Conservation (phyloP, 805 yeast genomes). For the Metschnikowia proteae region DNA sequence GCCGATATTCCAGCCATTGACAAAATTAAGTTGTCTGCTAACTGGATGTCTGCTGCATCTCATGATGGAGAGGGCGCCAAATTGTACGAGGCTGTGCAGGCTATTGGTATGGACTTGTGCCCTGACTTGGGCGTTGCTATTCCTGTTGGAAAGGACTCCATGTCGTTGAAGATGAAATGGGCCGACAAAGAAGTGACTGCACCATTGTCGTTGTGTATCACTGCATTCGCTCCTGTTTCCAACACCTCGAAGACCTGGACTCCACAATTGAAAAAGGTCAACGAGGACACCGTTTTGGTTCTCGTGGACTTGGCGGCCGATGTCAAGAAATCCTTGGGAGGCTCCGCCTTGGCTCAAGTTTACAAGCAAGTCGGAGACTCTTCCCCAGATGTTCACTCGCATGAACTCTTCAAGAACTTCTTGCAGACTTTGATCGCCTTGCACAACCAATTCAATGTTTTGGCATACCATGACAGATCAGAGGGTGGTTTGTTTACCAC, state of each 20-base stretch:
- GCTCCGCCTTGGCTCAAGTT: slow-evolving; percentile 92
- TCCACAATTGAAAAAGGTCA: slow-evolving; percentile 60
- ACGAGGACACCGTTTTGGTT: slow-evolving; percentile 61
- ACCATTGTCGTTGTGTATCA: slow-evolving; percentile 86
- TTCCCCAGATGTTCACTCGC: slow-evolving; percentile 79
- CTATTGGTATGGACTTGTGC: slow-evolving; percentile 90
- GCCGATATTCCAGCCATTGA: slow-evolving; percentile 78
- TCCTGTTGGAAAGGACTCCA: slow-evolving; percentile 98
- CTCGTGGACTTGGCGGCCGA: slow-evolving; percentile 73
- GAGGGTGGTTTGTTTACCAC: slow-evolving; percentile 94
- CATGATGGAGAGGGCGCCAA: slow-evolving; percentile 95
- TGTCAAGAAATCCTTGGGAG: slow-evolving; percentile 66
- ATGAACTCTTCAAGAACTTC: slow-evolving; percentile 60
- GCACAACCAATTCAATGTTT: slow-evolving; percentile 63
- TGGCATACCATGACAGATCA: slow-evolving; percentile 91
- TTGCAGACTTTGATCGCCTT: slow-evolving; percentile 65
- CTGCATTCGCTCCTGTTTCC: slow-evolving; percentile 86
- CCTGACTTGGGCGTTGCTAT: slow-evolving; percentile 88
- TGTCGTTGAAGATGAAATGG: slow-evolving; percentile 99
- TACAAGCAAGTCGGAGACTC: slow-evolving; percentile 80
- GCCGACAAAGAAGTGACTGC: slow-evolving; percentile 86
- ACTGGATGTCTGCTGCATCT: slow-evolving; percentile 98
- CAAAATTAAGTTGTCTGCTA: slow-evolving; percentile 84
- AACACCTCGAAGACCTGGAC: slow-evolving; percentile 94
- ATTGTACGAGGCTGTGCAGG: slow-evolving; percentile 94